Base-by-base conservation (phyloP, 225 moss, liverwort and hornwort genomes). In the Rhytidiadelphus loreus region DNA sequence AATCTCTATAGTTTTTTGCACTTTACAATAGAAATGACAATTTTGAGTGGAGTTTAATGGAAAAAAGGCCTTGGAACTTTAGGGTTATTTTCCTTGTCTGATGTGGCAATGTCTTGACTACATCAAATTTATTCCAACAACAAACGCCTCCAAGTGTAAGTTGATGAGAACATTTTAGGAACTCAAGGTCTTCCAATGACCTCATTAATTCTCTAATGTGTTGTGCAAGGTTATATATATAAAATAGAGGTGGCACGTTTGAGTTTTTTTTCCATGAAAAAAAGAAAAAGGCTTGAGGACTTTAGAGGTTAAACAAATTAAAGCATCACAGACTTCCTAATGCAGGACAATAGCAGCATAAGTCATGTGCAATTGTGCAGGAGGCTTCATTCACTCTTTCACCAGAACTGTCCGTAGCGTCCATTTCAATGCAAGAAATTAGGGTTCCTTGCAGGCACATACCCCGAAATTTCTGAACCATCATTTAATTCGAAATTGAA, bases 191-290 rank as follows among this genome's bases (percentile, higher is more conserved):
- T 57, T 57, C 22, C 10, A 57, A 22, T 57, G 22, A 9, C 57
- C 22, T 57, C 57, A 57, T 57, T 22, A 50, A 50, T 50, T 50
- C 9, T 50, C 50, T 50, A 50, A 50, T 50, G 12, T 50, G 10
- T 50, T 9, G 11, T 50, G 28, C 60, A 28, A 60, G 10, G 28
- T 28, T 7, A 26, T 24, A 50, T 50, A 50, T 9, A 9, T 50
- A 50, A 9, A 11, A 23, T 13, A 35, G 23, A 23, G 1, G 0
- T 76, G 6, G 1, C 2, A 76, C 0, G 22, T 53, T 13, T 5
- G 8, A 76, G 35, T 8, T 2, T 4, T 22, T 50, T 33, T 76
- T 5, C 8, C 8, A 33, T 35, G 33, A 1, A 4, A 33, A 8
- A 48, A 48, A 22, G 46, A n/a, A 48, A 35, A 65, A 39, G 23